Base-by-base conservation (phyloP, 1,284 basidiomycete genomes). In the Boletus mariae region DNA sequence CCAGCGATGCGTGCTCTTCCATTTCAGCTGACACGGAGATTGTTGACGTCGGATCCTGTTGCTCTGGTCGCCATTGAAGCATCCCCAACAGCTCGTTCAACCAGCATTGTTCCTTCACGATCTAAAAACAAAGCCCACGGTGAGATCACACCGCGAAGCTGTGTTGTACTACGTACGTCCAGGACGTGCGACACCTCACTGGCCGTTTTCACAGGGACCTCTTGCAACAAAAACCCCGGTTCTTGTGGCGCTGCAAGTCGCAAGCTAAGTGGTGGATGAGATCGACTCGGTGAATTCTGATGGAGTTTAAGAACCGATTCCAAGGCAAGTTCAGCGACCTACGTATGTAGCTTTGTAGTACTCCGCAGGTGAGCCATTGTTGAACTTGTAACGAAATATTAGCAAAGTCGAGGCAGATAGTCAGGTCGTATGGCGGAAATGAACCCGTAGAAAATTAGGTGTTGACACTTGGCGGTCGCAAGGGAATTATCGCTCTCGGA, bases 81-180 rank as follows among this genome's bases (percentile, higher is more conserved):
- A 77, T 75, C 8, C 72, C 61, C 23, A 90, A 66, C 17, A 77
- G 76, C 60, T 85, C 85, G 63, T 90, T 90, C 15, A 90, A 64
- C 87, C 87, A 90, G 60, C 84, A 87, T 68, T 90, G 87, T 55
- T 89, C 87, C 54, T 78, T 77, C 2, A 90, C 85, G 59, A 90
- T 79, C 86, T 89, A n/a, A 31, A 20, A 68, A 37, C 38, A 47
- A 32, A 50, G 57, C n/a, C 29, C 32, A 37, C 17, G 17, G 46
- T 47, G 32, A 20, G 45, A 52, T 2, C 41, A 23, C 35, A 51
- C 34, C 42, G 17, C 47, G 20, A 41, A 45, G 26, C 17, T 51
- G 49, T 23, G 23, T 43, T 43, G 15, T 17, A 10, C 2, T 13
- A 59, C 68, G 54, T 62, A 84, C 87, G 73, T 90, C 86, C 23